Conservation (phyloP, 2,329 filamentous ascomycete species). For the Phyllosticta citribraziliensis region DNA sequence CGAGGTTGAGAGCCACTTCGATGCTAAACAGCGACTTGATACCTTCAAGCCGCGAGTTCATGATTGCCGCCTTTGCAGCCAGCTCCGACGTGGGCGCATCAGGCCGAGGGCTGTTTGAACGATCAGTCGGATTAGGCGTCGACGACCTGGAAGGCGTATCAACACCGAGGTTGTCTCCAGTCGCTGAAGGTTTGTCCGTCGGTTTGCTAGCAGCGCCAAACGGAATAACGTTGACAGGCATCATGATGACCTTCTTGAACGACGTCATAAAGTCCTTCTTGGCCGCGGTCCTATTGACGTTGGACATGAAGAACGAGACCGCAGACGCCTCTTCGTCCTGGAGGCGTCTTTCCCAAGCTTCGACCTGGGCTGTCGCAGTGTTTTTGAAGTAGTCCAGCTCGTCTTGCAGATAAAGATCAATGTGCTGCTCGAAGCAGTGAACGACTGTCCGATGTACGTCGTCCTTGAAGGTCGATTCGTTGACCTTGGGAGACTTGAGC, state of each 20-base stretch:
- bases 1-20: slow-evolving; percentile 81
- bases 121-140: slow-evolving; percentile 30
- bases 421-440: slow-evolving; percentile 76
- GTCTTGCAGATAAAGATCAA: slow-evolving; percentile 88
- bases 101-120: slow-evolving; percentile 26
- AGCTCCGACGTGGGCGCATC: slow-evolving; percentile 83
- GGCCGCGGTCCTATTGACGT: slow-evolving; percentile 84
- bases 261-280: slow-evolving; percentile 94
- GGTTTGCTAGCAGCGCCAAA: slow-evolving; percentile 25
- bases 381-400: slow-evolving; percentile 79
- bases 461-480: slow-evolving; percentile 50
- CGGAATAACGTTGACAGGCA: slow-evolving; percentile 79
- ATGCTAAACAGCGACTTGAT: slow-evolving; percentile 95
- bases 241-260: slow-evolving; percentile 98
- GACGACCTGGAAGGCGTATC: slow-evolving; percentile 7
- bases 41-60: slow-evolving; percentile 88
- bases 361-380: slow-evolving; percentile 67
- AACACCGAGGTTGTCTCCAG: slow-evolving; percentile 21
- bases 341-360: slow-evolving; percentile 81
- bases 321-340: slow-evolving; percentile 82
- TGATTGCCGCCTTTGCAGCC: slow-evolving; percentile 93
- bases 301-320: slow-evolving; percentile 93
- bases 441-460: slow-evolving; percentile 59
- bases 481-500: slow-evolving; percentile 56
- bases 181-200: slow-evolving; percentile 17